Percentiles rank a stretch among this genome's conserved stretches.
These are phyloP conservation scores for Candida manassasensis DNA, from an alignment of 805 yeast genomes.

Conservation along the genomic window DNA sequence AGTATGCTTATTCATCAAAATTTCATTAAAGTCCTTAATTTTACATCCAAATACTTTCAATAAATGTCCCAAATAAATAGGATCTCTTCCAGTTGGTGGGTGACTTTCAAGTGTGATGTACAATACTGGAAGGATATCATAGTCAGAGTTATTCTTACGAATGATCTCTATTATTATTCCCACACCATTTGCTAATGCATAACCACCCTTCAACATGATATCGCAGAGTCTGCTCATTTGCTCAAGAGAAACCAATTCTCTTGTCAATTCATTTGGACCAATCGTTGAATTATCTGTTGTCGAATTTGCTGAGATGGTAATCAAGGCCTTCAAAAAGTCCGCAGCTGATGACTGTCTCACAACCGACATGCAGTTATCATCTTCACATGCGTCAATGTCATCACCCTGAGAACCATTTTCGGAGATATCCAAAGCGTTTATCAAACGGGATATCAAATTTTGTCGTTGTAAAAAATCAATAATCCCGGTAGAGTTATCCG, in stretches of 20 bases:
- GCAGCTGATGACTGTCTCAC: constrained; percentile 40
- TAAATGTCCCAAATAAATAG: constrained; percentile 42
- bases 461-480: constrained; percentile 42
- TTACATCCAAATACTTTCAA: constrained; percentile 36
- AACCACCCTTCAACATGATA: constrained; percentile 43
- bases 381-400: constrained; percentile 8
- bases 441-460: constrained; percentile 30
- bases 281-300: constrained; percentile 43
- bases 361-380: constrained; percentile 16
- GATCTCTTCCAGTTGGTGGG: constrained; percentile 46
- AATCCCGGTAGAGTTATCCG: constrained; percentile 43
- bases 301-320: constrained; percentile 43
- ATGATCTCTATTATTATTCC: constrained; percentile 44
- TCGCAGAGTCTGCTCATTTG: constrained; percentile 32
- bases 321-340: constrained; percentile 41
- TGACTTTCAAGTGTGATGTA: constrained; percentile 42
- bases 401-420: constrained; percentile 6
- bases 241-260: constrained; percentile 38
- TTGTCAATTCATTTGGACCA: constrained; percentile 43
- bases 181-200: constrained; percentile 45
- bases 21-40: constrained; percentile 32
- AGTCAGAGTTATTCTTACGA: constrained; percentile 42
- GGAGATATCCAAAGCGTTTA: constrained; percentile 27
- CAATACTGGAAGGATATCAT: constrained; percentile 41
- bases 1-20: constrained; percentile 22